Evolutionary conservation across 1,284 basidiomycete genomes (phyloP).

Genomic region (Fereydounia khargensis): DNA sequence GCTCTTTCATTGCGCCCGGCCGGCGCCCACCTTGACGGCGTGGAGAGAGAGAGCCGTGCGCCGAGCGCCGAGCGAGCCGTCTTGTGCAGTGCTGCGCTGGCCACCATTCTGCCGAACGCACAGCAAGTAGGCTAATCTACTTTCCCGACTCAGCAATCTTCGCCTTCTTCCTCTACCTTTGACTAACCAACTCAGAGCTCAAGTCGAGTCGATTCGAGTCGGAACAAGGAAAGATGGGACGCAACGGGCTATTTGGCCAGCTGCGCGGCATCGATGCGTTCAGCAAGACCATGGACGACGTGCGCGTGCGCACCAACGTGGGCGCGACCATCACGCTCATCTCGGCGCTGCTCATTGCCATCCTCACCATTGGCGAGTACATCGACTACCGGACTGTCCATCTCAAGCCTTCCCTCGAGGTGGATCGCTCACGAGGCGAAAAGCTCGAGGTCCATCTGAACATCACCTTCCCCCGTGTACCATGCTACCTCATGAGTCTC

Average conservation of each 20-base stretch:
- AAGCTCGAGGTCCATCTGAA: constrained; percentile 88
- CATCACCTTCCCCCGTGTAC: constrained; percentile 91
- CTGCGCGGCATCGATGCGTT: constrained; percentile 79
- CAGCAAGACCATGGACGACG: constrained; percentile 67
- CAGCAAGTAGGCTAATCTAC: no score
- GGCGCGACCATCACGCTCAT: constrained; percentile 71
- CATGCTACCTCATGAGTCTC: constrained; percentile 73
- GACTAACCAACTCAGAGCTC: no score
- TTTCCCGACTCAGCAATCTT: no score
- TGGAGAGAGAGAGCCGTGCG: no score
- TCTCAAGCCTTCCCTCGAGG: constrained; percentile 58
- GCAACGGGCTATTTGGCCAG: constrained; percentile 41
- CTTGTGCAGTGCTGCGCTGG: no score
- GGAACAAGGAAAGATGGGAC: no score
- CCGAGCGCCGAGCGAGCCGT: no score
- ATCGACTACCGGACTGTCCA: constrained; percentile 86
- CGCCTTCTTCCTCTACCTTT: no score
- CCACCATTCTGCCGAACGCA: no score
- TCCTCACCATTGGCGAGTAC: constrained; percentile 89
- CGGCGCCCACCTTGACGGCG: no score
- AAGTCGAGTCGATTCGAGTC: no score
- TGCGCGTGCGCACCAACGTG: constrained; percentile 53
- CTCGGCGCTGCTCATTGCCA: constrained; percentile 84
- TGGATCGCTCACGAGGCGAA: constrained; percentile 87
- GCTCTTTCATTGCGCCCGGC: no score